These are phyloP conservation scores for Drechslera avenae DNA, from an alignment of 2,329 filamentous ascomycete genomes.

Conservation along the genomic window DNA sequence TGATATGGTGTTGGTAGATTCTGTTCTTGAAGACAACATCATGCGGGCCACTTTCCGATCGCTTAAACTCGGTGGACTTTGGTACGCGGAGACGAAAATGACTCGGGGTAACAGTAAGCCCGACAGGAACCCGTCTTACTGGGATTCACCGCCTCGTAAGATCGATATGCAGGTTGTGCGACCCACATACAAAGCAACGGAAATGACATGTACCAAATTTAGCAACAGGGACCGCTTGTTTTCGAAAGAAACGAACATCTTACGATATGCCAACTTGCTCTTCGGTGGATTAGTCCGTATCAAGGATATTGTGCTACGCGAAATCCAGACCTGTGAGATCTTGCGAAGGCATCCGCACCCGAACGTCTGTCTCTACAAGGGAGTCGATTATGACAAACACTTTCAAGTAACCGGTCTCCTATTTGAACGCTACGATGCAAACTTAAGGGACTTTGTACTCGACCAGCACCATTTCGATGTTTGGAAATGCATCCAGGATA, in stretches of 20 bases:
- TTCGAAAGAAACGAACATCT: not conserved
- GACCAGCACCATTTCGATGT: not conserved
- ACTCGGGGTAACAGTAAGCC: not conserved
- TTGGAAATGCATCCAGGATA: not conserved
- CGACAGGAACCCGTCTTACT: not conserved
- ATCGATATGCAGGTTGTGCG: not conserved
- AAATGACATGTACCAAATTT: not conserved
- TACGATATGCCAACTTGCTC: not conserved
- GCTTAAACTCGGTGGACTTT: not conserved
- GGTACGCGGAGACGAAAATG: not conserved
- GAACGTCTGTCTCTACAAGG: not conserved
- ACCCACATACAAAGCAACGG: not conserved
- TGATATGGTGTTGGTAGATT: no score
- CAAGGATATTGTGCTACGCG: not conserved
- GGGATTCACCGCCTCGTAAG: not conserved
- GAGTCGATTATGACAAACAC: not conserved
- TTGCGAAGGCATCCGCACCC: not conserved
- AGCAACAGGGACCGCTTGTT: not conserved
- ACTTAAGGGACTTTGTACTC: not conserved
- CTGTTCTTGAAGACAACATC: not conserved
- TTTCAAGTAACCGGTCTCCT: not conserved
- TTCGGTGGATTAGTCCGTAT: not conserved
- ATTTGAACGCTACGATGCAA: not conserved
- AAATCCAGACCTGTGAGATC: not conserved
- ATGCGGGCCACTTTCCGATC: not conserved